Evolutionary conservation across 805 yeast species (phyloP).

Genomic region (Sugiyamaella smithiae): DNA sequence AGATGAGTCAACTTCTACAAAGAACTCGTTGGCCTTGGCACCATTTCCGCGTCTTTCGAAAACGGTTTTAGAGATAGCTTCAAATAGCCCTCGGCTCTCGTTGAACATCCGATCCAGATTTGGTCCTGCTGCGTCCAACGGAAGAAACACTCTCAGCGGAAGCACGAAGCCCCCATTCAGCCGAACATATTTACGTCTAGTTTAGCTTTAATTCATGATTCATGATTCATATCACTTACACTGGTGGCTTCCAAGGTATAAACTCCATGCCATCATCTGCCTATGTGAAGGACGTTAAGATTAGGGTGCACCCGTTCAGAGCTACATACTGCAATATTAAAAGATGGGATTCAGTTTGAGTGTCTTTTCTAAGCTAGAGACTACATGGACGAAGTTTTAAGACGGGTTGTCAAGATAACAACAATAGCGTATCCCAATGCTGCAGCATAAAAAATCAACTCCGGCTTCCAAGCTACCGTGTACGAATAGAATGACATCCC

Average conservation of each 20-base stretch:
- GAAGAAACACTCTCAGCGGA: neutral
- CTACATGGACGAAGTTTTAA: too few relatives aligned
- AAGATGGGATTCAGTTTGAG: too few relatives aligned
- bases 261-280: neutral
- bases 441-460: slow-evolving; percentile 16
- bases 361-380: too few relatives aligned
- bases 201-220: neutral
- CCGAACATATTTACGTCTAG: slow-evolving; percentile 1
- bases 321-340: too few relatives aligned
- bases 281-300: neutral
- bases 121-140: neutral
- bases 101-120: neutral
- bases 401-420: neutral
- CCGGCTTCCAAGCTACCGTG: slow-evolving; percentile 18
- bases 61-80: neutral
- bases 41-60: neutral
- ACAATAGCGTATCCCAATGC: slow-evolving; percentile 20
- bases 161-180: neutral
- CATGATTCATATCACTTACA: neutral
- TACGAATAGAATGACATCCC: slow-evolving; percentile 19
- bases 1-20: neutral
- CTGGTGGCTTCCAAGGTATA: slow-evolving; percentile 1
- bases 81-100: neutral
- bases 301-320: too few relatives aligned
- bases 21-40: neutral